phyloP scores from a whole-genome alignment of 2,329 filamentous ascomycete species.

The Penicillium palitans region DNA sequence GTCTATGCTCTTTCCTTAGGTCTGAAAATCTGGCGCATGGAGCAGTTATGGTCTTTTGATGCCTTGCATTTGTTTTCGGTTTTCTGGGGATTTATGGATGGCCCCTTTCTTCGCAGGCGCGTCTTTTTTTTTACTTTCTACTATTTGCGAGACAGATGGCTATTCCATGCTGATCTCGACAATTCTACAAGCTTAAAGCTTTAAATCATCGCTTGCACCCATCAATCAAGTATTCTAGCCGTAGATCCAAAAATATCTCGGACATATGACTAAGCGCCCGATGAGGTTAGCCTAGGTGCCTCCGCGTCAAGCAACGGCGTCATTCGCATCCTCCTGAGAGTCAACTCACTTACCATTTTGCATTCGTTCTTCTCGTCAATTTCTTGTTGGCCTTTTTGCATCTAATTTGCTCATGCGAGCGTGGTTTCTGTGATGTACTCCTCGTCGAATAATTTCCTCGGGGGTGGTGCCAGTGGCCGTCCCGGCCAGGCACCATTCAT shows the following conservation, averaged over 20 bases:
- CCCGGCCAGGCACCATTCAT: conserved; percentile 62
- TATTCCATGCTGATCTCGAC: conserved; percentile 7
- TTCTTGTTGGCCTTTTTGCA: conserved; percentile 20
- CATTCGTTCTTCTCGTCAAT: conserved; percentile 29
- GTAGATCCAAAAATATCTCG: conserved; percentile 12
- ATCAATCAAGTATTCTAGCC: neutral
- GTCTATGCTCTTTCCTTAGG: conserved; percentile 2
- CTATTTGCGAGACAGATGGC: neutral
- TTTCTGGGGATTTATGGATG: conserved; percentile 2
- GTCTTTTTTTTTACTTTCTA: conserved; percentile 2
- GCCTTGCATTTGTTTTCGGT: conserved; percentile 12
- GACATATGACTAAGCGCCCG: conserved; percentile 22
- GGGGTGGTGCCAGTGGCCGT: conserved; percentile 72
- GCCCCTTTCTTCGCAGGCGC: neutral
- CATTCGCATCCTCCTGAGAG: conserved; percentile 34
- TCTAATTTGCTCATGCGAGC: conserved; percentile 31
- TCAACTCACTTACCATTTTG: conserved; percentile 21
- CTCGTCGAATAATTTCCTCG: conserved; percentile 81
- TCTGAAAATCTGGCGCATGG: conserved; percentile 23
- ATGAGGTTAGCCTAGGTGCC: conserved; percentile 25
- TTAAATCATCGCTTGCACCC: neutral
- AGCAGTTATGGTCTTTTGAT: conserved; percentile 19
- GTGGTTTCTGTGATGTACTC: conserved; percentile 70
- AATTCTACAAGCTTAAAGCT: neutral
- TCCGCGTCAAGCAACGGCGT: conserved; percentile 33